phyloP scores from a whole-genome alignment of 768 basidiomycete species.

The Daedalea quercina region DNA sequence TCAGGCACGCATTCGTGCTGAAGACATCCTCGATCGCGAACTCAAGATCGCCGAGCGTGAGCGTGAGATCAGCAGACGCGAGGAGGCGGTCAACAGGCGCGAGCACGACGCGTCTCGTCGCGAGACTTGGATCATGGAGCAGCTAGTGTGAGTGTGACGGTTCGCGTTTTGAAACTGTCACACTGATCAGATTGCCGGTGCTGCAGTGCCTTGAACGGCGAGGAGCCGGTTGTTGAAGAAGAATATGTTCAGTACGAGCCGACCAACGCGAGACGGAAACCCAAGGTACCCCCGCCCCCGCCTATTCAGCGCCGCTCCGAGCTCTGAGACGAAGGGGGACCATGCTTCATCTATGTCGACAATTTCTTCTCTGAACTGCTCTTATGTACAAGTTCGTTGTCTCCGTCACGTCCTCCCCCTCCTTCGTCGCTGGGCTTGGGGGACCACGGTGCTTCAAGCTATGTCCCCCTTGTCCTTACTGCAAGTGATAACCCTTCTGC shows the following conservation, averaged over 20 bases:
- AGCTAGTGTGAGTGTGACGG: conserved; percentile 60
- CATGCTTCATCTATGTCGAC: conserved; percentile 24
- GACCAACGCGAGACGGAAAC: conserved; percentile 59
- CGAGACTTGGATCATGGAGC: conserved; percentile 90
- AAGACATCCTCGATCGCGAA: conserved; percentile 80
- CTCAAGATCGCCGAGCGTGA: conserved; percentile 81
- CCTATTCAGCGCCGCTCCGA: conserved; percentile 69
- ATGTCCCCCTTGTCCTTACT: conserved; percentile 67
- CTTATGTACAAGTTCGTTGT: conserved; percentile 46
- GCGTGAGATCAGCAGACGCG: conserved; percentile 79
- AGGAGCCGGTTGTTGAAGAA: conserved; percentile 70
- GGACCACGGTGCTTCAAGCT: conserved; percentile 64
- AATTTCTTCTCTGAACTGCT: conserved; percentile 31
- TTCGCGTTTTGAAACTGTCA: not conserved
- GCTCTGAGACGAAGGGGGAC: conserved; percentile 92
- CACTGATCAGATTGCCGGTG: not conserved
- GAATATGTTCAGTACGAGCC: conserved; percentile 72
- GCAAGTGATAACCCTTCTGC: conserved; percentile 27
- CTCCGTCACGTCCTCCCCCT: conserved; percentile 64
- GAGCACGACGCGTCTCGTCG: conserved; percentile 85
- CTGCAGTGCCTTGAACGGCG: conserved; percentile 63
- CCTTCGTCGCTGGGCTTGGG: conserved; percentile 90
- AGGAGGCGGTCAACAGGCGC: conserved; percentile 78
- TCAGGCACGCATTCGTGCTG: conserved; percentile 60
- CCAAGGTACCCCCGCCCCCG: conserved; percentile 83